phyloP scores from a whole-genome alignment of 2,329 filamentous ascomycete species.

The Iodosphaeria phyllophila region DNA sequence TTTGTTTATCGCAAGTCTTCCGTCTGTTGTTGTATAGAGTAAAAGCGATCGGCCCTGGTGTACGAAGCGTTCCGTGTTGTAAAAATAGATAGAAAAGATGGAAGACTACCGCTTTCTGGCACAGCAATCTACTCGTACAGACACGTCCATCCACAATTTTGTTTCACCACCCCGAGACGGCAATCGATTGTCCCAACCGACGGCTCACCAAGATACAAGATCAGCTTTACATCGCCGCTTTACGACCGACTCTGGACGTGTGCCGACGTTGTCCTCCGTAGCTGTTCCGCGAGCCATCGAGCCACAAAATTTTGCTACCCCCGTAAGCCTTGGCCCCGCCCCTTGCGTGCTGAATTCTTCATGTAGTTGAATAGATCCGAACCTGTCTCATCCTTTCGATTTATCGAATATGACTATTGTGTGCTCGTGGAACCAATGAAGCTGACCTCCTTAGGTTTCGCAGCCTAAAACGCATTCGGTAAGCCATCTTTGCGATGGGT shows the following conservation, averaged over 20 bases:
- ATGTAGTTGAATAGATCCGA: constrained; percentile 6
- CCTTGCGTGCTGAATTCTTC: constrained; percentile 3
- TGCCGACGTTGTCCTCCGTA: constrained; percentile 55
- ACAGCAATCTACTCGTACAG: constrained; percentile 61
- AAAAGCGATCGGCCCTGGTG: no score
- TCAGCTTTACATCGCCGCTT: constrained; percentile 75
- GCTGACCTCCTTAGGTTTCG: constrained; percentile 10
- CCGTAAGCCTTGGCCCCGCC: constrained; percentile 9
- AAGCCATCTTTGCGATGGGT: constrained; percentile 1
- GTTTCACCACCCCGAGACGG: constrained; percentile 53
- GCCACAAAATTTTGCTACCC: constrained; percentile 27
- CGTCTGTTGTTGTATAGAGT: no score
- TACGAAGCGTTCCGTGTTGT: constrained; percentile 21
- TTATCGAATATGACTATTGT: constrained; percentile 13
- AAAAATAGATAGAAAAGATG: constrained; percentile 29
- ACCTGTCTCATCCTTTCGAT: constrained; percentile 12
- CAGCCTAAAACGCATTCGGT: constrained; percentile 9
- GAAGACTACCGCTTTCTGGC: constrained; percentile 65
- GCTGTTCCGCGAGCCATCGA: constrained; percentile 29
- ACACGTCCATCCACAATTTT: constrained; percentile 55
- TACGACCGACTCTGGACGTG: constrained; percentile 74
- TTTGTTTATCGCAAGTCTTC: no score
- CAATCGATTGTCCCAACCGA: constrained; percentile 38
- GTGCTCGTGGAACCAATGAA: constrained; percentile 10
- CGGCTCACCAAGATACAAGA: constrained; percentile 45